These are phyloP conservation scores for Kalaharituber pfeilii DNA, from an alignment of 2,329 filamentous ascomycete species.

Conservation along the genomic window DNA sequence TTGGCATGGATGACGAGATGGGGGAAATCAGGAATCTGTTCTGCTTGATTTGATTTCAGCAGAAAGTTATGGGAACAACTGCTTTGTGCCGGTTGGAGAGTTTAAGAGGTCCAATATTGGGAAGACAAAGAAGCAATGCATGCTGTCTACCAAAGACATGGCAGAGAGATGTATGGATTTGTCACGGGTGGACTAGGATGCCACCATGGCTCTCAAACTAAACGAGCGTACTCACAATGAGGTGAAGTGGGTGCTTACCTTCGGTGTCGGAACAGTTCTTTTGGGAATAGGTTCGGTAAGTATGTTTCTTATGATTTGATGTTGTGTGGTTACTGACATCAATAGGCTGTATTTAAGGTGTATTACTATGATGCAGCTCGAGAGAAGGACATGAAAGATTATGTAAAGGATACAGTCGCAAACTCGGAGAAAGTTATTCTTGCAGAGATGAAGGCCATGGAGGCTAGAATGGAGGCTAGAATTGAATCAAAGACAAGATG, in stretches of 20 bases:
- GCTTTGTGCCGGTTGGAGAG: neutral
- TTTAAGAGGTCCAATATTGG: neutral
- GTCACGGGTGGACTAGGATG: neutral
- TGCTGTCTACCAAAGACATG: neutral
- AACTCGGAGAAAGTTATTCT: slow-evolving; percentile 2
- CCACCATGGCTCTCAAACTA: neutral
- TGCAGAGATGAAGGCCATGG: slow-evolving; percentile 1
- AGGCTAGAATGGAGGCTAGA: neutral
- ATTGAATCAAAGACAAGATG: neutral
- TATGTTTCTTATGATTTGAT: slow-evolving; percentile 2
- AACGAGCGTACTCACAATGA: neutral
- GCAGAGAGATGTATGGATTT: neutral
- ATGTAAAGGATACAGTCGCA: too few relatives aligned
- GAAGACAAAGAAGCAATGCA: neutral
- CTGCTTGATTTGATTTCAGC: neutral
- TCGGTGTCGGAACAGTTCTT: slow-evolving; percentile 1
- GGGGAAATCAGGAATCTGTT: neutral
- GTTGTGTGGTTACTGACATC: slow-evolving; percentile 3
- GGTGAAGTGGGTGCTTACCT: neutral
- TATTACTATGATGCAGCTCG: slow-evolving; percentile 3
- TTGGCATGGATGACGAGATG: neutral
- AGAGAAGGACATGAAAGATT: slow-evolving; percentile 6
- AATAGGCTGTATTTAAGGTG: slow-evolving; percentile 3
- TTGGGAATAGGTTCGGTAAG: neutral
- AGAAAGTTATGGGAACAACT: neutral